phyloP scores from a whole-genome alignment of 2,329 filamentous ascomycete species.

The Lasiodiplodia gonubiensis region DNA sequence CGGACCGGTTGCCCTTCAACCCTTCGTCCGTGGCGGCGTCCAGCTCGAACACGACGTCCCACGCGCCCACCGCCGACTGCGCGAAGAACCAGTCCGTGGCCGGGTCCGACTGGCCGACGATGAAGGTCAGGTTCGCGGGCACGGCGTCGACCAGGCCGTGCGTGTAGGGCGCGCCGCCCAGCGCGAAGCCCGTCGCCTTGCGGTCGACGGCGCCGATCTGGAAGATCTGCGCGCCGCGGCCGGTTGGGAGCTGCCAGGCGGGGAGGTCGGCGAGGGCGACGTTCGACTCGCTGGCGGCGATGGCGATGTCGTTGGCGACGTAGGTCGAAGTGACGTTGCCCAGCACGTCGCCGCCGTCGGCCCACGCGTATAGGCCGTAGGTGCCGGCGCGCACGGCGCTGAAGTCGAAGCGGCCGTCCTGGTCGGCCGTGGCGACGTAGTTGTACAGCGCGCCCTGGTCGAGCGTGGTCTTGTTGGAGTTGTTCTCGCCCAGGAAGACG shows the following conservation, averaged over 20 bases:
- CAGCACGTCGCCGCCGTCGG: conserved; percentile 50
- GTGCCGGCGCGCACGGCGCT: conserved; percentile 51
- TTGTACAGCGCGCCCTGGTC: conserved; percentile 58
- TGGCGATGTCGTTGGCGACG: conserved; percentile 49
- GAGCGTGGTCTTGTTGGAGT: conserved; percentile 52
- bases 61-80: conserved; percentile 47
- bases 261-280: conserved; percentile 40
- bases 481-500: conserved; percentile 58
- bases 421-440: conserved; percentile 55
- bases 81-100: conserved; percentile 56
- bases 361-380: conserved; percentile 59
- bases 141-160: conserved; percentile 54
- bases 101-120: conserved; percentile 47
- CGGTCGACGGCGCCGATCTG: conserved; percentile 58
- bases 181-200: conserved; percentile 52
- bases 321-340: conserved; percentile 54
- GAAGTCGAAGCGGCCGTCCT: conserved; percentile 54
- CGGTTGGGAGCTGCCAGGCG: conserved; percentile 48
- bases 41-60: conserved; percentile 39
- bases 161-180: conserved; percentile 51
- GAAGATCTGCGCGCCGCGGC: conserved; percentile 50
- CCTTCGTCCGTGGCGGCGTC: conserved; percentile 29
- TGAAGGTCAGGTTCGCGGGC: conserved; percentile 54
- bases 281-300: conserved; percentile 37
- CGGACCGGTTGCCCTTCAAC: conserved; percentile 24